Evolutionary conservation across 345 rosid genomes (phyloP).

Genomic region (Cardamine chenopodiifolia): DNA sequence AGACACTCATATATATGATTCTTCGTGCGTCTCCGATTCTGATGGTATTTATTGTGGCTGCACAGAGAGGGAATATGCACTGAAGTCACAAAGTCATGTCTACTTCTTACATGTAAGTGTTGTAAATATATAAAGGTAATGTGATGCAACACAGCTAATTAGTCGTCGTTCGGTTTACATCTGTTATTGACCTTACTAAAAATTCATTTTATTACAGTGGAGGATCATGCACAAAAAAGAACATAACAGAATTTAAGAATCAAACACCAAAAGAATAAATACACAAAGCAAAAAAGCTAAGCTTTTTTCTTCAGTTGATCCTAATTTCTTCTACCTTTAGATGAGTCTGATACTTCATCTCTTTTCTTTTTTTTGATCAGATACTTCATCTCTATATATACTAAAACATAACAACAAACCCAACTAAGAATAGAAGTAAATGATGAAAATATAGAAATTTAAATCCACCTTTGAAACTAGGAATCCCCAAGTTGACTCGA

Average conservation of each 20-base stretch:
- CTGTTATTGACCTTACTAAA: neutral
- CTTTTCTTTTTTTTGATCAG: neutral
- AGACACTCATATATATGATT: constrained; percentile 65
- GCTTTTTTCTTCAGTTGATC: constrained; percentile 19
- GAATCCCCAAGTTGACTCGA: constrained; percentile 11
- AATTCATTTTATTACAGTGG: constrained; percentile 9
- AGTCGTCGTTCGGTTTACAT: constrained; percentile 9
- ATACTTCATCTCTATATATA: constrained; percentile 11
- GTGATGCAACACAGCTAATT: constrained; percentile 23
- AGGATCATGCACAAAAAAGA: constrained; percentile 9
- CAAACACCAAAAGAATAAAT: constrained; percentile 14
- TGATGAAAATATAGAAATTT: neutral
- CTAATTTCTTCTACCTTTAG: constrained; percentile 2
- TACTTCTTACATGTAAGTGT: constrained; percentile 23
- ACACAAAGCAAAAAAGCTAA: neutral
- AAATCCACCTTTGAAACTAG: constrained; percentile 9
- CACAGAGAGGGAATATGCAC: constrained; percentile 50
- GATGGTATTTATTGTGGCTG: constrained; percentile 54
- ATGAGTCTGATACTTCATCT: constrained; percentile 18
- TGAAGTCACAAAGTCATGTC: constrained; percentile 25
- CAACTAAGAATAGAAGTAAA: constrained; percentile 10
- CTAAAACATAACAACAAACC: constrained; percentile 8
- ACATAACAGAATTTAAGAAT: constrained; percentile 6
- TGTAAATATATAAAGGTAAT: constrained; percentile 33
- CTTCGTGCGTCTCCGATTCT: constrained; percentile 76